These are phyloP conservation scores for Thecamonas trahens DNA, from an alignment of 78 protist genomes.

Conservation along the genomic window DNA sequence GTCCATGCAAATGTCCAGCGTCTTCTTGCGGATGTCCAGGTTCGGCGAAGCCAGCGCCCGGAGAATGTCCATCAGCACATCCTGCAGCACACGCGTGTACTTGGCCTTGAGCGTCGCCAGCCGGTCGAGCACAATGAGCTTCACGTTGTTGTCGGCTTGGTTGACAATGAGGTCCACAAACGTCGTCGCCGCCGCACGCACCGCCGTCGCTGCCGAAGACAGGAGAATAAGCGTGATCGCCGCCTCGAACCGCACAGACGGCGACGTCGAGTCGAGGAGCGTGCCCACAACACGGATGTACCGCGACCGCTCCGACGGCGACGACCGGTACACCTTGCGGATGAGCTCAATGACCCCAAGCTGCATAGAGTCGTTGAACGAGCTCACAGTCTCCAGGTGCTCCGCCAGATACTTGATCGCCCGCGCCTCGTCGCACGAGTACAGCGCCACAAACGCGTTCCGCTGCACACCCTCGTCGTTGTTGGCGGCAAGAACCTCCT, in stretches of 20 bases:
- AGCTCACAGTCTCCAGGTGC: constrained; percentile 46
- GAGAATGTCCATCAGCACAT: constrained; percentile 87
- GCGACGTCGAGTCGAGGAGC: constrained; percentile 62
- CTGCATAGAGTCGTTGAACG: constrained; percentile 81
- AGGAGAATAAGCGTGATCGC: constrained; percentile 59
- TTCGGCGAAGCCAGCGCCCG: constrained; percentile 73
- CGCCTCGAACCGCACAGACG: constrained; percentile 63
- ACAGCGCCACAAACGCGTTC: constrained; percentile 92
- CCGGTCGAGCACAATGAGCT: constrained; percentile 81
- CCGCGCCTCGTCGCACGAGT: constrained; percentile 67
- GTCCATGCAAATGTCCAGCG: constrained; percentile 66
- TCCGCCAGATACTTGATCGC: constrained; percentile 73
- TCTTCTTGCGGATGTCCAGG: constrained; percentile 75
- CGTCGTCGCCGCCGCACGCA: constrained; percentile 67
- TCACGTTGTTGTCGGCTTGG: constrained; percentile 86
- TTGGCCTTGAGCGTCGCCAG: constrained; percentile 53
- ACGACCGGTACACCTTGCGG: constrained; percentile 35
- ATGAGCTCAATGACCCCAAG: constrained; percentile 83
- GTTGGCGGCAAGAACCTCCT: constrained; percentile 52
- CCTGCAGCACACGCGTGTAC: constrained; percentile 62
- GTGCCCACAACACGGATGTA: constrained; percentile 72
- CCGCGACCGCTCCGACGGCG: constrained; percentile 20
- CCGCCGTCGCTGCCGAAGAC: constrained; percentile 79
- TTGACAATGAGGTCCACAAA: constrained; percentile 54
- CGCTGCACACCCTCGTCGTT: constrained; percentile 82